phyloP scores from a whole-genome alignment of 257 asterid species.

The Penstemon eatonii region DNA sequence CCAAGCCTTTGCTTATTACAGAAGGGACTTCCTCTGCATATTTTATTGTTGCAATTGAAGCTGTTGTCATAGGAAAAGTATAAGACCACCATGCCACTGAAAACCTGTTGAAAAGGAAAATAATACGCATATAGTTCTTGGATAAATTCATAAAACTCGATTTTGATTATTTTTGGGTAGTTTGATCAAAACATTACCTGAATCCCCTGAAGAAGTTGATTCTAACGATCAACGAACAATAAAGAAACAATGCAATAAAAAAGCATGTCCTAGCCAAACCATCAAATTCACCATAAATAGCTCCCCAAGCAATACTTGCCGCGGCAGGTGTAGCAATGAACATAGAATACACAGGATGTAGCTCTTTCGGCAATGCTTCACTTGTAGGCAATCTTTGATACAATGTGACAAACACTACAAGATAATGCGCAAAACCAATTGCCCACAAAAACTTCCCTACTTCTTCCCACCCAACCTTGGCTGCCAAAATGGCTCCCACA shows the following conservation, averaged over 20 bases:
- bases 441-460: constrained; percentile 90
- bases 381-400: constrained; percentile 89
- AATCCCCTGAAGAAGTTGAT: constrained; percentile 91
- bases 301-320: constrained; percentile 95
- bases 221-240: constrained; percentile 68
- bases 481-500: constrained; percentile 88
- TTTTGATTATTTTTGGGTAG: not conserved
- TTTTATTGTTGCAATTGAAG: constrained; percentile 82
- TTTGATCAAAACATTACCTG: constrained; percentile 42
- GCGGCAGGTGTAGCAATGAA: constrained; percentile 94
- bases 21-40: constrained; percentile 80
- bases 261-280: constrained; percentile 80
- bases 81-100: constrained; percentile 99
- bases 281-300: constrained; percentile 78
- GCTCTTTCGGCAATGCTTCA: constrained; percentile 86
- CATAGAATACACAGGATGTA: constrained; percentile 92
- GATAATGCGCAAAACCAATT: constrained; percentile 83
- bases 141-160: not conserved
- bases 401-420: constrained; percentile 87
- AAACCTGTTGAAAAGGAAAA: constrained; percentile 49
- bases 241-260: constrained; percentile 85
- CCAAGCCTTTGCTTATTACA: constrained; percentile 55
- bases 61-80: constrained; percentile 95
- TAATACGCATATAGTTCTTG: not conserved
- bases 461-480: constrained; percentile 79